A percentile compares a stretch with the other conserved stretches of the same genome.
Conservation (phyloP, 805 yeast genomes). For the Ogataea populi-albae region DNA sequence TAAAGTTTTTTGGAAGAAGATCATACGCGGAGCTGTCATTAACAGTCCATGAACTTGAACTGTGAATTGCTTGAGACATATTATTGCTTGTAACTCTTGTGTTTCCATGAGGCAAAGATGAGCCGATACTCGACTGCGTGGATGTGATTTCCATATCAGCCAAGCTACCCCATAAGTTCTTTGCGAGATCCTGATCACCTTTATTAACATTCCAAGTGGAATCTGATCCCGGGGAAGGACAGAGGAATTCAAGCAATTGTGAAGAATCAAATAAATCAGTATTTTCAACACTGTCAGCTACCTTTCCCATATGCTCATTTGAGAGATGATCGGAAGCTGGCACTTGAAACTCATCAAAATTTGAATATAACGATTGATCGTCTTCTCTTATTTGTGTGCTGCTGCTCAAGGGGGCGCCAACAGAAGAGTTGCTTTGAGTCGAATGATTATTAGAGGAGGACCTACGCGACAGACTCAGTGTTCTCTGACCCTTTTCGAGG, state of each 20-base stretch:
- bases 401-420: no score
- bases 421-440: no score
- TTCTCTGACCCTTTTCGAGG: constrained; percentile 13
- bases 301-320: background rate
- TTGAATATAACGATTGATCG: no score
- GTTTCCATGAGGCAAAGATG: no score
- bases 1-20: no score
- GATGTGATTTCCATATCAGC: no score
- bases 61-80: no score
- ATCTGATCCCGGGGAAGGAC: constrained; percentile 4
- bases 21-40: no score
- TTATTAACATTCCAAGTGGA: constrained; percentile 23
- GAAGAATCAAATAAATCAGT: constrained; percentile 6
- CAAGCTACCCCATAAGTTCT: constrained; percentile 21
- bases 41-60: no score
- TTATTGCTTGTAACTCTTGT: no score
- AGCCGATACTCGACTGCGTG: no score
- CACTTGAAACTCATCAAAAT: constrained; percentile 4
- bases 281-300: background rate
- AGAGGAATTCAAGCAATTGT: constrained; percentile 6
- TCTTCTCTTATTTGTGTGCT: no score
- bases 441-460: constrained; percentile 5
- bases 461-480: constrained; percentile 10
- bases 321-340: background rate
- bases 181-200: constrained; percentile 13